These are phyloP conservation scores for Fusarium musae DNA, from an alignment of 2,329 filamentous ascomycete species.

Conservation along the genomic window DNA sequence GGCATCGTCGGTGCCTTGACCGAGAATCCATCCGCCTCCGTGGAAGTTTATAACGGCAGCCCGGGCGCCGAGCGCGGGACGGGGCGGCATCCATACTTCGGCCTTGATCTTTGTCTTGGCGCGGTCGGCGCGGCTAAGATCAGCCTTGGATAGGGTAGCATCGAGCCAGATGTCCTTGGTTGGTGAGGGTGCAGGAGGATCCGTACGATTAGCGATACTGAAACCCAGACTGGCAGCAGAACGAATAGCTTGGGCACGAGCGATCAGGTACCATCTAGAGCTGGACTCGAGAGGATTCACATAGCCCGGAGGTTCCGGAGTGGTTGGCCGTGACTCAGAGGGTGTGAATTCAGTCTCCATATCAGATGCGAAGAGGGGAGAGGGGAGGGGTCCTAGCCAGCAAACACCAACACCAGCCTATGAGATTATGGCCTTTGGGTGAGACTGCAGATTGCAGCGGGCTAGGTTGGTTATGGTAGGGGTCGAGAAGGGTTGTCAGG, in stretches of 20 bases:
- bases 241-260: slow-evolving; percentile 56
- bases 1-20: slow-evolving; percentile 70
- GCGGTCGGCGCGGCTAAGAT: slow-evolving; percentile 46
- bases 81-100: slow-evolving; percentile 59
- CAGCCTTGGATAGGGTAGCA: slow-evolving; percentile 53
- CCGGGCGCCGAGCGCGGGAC: slow-evolving; percentile 50
- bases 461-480: slow-evolving; percentile 1
- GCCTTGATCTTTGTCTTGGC: slow-evolving; percentile 54
- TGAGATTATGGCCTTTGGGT: slow-evolving; percentile 16
- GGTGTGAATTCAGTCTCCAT: slow-evolving; percentile 46
- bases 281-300: slow-evolving; percentile 57
- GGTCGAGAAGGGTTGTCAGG: slow-evolving; percentile 10
- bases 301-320: slow-evolving; percentile 52
- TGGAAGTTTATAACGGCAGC: slow-evolving; percentile 74
- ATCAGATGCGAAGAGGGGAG: slow-evolving; percentile 14
- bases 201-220: slow-evolving; percentile 55
- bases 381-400: slow-evolving; percentile 18
- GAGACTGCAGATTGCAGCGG: slow-evolving; percentile 18
- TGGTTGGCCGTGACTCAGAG: slow-evolving; percentile 46
- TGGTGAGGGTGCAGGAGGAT: slow-evolving; percentile 53
- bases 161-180: slow-evolving; percentile 56
- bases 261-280: slow-evolving; percentile 57
- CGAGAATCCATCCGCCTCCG: slow-evolving; percentile 74
- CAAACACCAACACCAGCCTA: slow-evolving; percentile 1
- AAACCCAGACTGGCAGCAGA: slow-evolving; percentile 58